Evolutionary conservation across 139 green algal genomes (phyloP), one percentile per base, ranked within the genome.

Genomic region (Micromonas pusilla): DNA sequence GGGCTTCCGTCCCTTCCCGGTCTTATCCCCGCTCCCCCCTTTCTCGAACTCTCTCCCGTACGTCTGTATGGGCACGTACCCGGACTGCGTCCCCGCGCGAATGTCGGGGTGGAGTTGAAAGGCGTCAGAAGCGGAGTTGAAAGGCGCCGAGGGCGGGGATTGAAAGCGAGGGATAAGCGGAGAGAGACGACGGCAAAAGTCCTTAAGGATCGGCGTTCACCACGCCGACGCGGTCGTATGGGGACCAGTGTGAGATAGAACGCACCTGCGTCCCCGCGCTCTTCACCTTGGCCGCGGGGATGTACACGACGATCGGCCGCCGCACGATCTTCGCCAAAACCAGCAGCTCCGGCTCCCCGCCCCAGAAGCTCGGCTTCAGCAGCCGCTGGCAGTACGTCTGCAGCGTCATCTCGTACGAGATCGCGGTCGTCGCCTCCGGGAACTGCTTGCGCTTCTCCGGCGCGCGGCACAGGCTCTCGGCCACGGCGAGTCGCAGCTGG

Each of bases 271-370:
- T n/a, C 63, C 28, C 63, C 37, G 68, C 68, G 68, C 53, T 78
- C 26, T 32, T 28, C 72, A 70, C 66, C 39, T 77, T 34, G 2
- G 21, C 30, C 45, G 54, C 71, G 0, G 71, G 79, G 36, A 81
- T 39, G 60, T 81, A 84, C 73, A 84, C 80, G 23, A 63, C 54
- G 2, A 84, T 81, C 4, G 80, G 80, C 26, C 34, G 6, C 20
- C 36, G 26, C 0, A 82, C 28, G 6, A 82, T 19, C 16, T 33
- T 45, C 67, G 62, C 81, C 4, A 93, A 73, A 3, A 91, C 85
- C 62, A 91, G 70, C 32, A 93, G 45, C 83, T 93, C 89, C 20
- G 87, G 72, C 63, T 93, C 85, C 3, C 89, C 89, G 25, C 89
- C 89, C 89, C 89, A 92, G 62, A 92, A 92, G 16, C 38, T 80